Percentiles rank a stretch among this genome's conserved stretches.
phyloP scores from a whole-genome alignment of 2,329 filamentous ascomycete genomes.

The Fusarium dlaminii region DNA sequence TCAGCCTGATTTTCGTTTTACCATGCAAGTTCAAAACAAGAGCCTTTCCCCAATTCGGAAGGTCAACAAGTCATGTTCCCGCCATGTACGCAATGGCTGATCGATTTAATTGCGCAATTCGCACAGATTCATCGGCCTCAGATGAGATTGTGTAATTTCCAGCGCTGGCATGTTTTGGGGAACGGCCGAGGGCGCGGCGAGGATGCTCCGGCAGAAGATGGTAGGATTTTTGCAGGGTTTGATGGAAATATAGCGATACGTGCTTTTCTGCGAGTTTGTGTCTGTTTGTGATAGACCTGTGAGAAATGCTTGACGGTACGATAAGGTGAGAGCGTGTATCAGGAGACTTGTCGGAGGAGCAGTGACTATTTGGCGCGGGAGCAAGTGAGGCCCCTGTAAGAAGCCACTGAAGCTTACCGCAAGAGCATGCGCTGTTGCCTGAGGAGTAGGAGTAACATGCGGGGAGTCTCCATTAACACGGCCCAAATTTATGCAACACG shows the following conservation, averaged over 20 bases:
- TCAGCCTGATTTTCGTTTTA: background rate
- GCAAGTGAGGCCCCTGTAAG: rapidly evolving
- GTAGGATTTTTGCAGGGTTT: background rate
- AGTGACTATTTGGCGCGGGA: background rate
- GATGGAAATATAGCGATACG: too few relatives aligned
- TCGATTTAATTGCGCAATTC: too few relatives aligned
- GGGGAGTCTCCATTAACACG: background rate
- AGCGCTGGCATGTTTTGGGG: background rate
- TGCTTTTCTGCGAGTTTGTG: rapidly evolving
- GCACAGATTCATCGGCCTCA: background rate
- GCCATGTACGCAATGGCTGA: background rate
- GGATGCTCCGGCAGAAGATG: background rate
- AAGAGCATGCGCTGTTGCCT: background rate
- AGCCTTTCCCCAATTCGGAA: background rate
- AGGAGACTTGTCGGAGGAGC: rapidly evolving
- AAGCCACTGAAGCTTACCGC: background rate
- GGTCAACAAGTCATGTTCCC: background rate
- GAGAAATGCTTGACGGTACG: background rate
- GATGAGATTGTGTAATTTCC: background rate
- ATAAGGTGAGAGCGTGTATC: background rate
- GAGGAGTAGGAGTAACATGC: background rate
- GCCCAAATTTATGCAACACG: rapidly evolving
- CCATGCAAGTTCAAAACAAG: background rate
- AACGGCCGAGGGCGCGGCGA: background rate
- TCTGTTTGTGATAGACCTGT: background rate